Evolutionary conservation across 305 asterid species (phyloP).

Genomic region (Fraxinus angustifolia): DNA sequence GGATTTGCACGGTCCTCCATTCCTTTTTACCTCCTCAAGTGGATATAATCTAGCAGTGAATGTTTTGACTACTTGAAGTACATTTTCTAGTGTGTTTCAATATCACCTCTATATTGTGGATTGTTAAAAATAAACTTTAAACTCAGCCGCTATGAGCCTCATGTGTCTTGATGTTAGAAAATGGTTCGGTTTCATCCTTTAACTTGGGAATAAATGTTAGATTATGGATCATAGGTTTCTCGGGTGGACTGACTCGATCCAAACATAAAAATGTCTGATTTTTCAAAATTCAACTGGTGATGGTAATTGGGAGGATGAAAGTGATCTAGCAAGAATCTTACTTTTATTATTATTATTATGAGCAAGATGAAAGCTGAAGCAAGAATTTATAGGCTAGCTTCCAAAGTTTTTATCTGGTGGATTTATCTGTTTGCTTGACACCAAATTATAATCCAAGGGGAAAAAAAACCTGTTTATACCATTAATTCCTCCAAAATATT

Average conservation of each 20-base stretch:
- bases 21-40: background rate
- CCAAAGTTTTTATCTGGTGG: slow-evolving; percentile 21
- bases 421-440: slow-evolving; percentile 13
- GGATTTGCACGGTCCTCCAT: background rate
- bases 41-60: background rate
- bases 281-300: background rate
- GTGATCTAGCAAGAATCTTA: background rate
- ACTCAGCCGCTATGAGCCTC: background rate
- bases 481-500: background rate
- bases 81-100: background rate
- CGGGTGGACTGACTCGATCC: background rate
- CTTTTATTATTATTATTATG: slow-evolving; percentile 1
- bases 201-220: background rate
- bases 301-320: background rate
- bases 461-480: background rate
- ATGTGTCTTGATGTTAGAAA: background rate
- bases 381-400: slow-evolving; percentile 24
- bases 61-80: background rate
- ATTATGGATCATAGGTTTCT: background rate
- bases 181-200: background rate
- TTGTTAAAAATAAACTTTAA: background rate
- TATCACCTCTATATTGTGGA: background rate
- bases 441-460: slow-evolving; percentile 24
- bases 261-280: background rate
- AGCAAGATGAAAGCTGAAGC: slow-evolving; percentile 18